Conservation (phyloP, 1,284 basidiomycete genomes). For the Trichosporon coremiiforme region DNA sequence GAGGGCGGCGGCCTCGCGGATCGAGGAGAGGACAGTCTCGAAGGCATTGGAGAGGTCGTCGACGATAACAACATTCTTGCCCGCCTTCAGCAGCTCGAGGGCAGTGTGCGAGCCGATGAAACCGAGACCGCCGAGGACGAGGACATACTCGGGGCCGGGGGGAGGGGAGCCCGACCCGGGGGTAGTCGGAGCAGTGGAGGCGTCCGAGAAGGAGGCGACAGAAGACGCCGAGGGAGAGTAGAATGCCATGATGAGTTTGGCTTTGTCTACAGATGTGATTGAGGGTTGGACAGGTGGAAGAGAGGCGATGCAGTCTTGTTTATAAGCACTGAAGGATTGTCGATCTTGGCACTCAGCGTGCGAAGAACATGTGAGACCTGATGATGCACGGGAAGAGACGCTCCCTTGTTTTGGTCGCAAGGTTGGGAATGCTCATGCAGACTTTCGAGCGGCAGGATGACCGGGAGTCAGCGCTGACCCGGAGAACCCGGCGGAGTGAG, state of each 20-base stretch:
- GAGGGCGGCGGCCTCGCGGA: constrained; percentile 4
- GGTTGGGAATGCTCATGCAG: background rate
- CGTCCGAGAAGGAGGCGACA: constrained; percentile 2
- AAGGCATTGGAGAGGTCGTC: constrained; percentile 26
- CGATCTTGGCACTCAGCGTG: background rate
- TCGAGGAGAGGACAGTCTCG: constrained; percentile 5
- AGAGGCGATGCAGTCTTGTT: background rate
- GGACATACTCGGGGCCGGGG: constrained; percentile 2
- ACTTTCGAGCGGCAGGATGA: background rate
- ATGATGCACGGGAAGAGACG: constrained; percentile 7
- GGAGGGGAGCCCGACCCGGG: background rate
- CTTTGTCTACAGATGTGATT: background rate
- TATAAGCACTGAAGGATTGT: background rate
- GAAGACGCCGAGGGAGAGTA: constrained; percentile 15
- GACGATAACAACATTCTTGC: constrained; percentile 25
- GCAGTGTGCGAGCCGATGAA: constrained; percentile 26
- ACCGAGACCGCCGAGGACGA: constrained; percentile 24
- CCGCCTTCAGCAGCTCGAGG: constrained; percentile 26
- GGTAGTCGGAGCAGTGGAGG: constrained; percentile 16
- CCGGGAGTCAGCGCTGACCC: background rate
- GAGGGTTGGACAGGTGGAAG: background rate
- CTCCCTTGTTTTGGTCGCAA: constrained; percentile 12
- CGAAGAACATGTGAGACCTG: constrained; percentile 6
- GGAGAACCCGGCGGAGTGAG: background rate
- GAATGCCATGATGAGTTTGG: background rate